Conservation (phyloP, 192 early-diverging fungal species). For the Geranomyces michiganensis region DNA sequence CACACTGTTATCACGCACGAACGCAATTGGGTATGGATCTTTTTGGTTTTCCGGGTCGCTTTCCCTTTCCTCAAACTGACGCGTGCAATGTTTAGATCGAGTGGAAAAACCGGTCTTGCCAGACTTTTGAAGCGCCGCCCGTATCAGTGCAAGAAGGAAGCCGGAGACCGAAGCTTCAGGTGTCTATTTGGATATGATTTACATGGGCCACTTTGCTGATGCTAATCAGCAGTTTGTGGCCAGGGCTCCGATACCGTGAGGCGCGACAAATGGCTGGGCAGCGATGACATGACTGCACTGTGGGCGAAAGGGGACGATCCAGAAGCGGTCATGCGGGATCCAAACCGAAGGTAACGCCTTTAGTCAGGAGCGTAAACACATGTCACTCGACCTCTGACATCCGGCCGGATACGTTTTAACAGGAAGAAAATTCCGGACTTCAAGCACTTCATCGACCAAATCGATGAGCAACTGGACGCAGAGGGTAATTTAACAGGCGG, state of each 20-base stretch:
- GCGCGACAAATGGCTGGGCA: constrained; percentile 41
- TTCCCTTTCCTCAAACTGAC: not conserved
- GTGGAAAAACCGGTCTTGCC: constrained; percentile 83
- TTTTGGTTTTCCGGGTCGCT: constrained; percentile 1
- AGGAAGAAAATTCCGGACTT: constrained; percentile 1
- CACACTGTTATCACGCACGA: constrained; percentile 73
- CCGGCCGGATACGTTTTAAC: not conserved
- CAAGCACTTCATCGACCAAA: constrained; percentile 33
- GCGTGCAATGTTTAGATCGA: constrained; percentile 46
- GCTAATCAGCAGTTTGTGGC: not conserved
- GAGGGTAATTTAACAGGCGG: constrained; percentile 41
- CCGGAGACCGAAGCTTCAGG: constrained; percentile 41
- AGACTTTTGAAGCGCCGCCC: constrained; percentile 64
- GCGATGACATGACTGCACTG: constrained; percentile 34
- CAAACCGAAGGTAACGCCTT: constrained; percentile 29
- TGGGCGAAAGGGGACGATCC: constrained; percentile 37
- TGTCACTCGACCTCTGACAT: not conserved
- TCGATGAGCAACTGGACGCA: constrained; percentile 48
- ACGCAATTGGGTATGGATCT: constrained; percentile 63
- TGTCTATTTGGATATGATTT: constrained; percentile 10
- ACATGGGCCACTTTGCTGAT: not conserved
- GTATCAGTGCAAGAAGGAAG: constrained; percentile 43
- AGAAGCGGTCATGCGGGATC: constrained; percentile 20
- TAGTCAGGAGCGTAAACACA: not conserved
- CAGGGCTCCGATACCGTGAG: constrained; percentile 30